These are phyloP conservation scores for Talaromyces thailandensis DNA, from an alignment of 495 filamentous ascomycete species.

Conservation along the genomic window DNA sequence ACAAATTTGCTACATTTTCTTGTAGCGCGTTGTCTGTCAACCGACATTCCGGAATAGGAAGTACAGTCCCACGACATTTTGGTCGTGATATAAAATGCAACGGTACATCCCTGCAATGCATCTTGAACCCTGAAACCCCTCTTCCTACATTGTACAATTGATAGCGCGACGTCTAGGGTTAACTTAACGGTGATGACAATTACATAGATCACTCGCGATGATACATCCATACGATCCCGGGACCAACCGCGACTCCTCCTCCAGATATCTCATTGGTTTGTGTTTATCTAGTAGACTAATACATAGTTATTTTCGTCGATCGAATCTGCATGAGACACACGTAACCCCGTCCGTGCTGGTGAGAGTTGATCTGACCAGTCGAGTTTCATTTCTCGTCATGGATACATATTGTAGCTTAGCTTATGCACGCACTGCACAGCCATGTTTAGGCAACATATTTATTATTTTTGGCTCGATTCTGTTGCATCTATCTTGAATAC, in stretches of 20 bases:
- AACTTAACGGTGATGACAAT: background rate
- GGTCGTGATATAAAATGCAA: background rate
- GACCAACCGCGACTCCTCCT: no score
- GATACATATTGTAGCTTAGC: background rate
- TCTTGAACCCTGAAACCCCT: background rate
- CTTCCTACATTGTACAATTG: no score
- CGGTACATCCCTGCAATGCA: background rate
- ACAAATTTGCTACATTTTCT: background rate
- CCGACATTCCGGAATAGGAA: background rate
- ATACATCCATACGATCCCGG: background rate
- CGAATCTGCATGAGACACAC: background rate
- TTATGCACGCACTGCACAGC: background rate
- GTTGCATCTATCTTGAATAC: background rate
- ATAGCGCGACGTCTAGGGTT: no score
- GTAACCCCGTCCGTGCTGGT: background rate
- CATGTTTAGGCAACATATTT: background rate
- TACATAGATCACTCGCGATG: background rate
- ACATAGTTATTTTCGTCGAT: background rate
- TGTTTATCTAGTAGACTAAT: no score
- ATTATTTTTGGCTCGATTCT: background rate
- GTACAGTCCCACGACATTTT: background rate
- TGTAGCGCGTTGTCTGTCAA: background rate
- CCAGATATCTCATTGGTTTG: no score
- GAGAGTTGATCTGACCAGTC: background rate
- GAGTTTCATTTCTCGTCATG: background rate